Evolutionary conservation across 192 early-diverging fungal species (phyloP).

Genomic region (Gaertneriomyces semiglobifer): DNA sequence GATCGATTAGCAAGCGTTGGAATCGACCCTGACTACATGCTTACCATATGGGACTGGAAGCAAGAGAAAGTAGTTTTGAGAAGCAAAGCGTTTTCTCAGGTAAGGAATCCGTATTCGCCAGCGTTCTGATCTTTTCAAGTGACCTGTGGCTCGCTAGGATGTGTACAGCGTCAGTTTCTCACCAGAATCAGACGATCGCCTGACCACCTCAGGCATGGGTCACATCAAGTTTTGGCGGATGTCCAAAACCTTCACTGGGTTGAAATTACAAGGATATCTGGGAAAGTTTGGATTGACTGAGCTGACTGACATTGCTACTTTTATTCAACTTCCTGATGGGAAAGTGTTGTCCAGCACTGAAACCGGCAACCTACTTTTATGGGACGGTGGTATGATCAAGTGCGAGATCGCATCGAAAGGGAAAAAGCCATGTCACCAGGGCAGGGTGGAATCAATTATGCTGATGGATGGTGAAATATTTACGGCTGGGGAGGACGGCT

Average conservation of each 20-base stretch:
- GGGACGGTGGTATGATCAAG: constrained; percentile 67
- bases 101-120: constrained; percentile 1
- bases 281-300: constrained; percentile 63
- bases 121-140: background rate
- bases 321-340: constrained; percentile 58
- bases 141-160: constrained; percentile 38
- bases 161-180: constrained; percentile 54
- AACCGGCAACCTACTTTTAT: constrained; percentile 59
- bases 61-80: constrained; percentile 47
- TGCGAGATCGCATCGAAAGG: constrained; percentile 53
- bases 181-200: constrained; percentile 49
- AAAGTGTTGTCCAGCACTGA: constrained; percentile 60
- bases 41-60: constrained; percentile 63
- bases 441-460: constrained; percentile 47
- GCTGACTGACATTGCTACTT: constrained; percentile 56
- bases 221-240: constrained; percentile 69
- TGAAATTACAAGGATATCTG: constrained; percentile 60
- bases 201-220: constrained; percentile 63
- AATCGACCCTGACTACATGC: constrained; percentile 60
- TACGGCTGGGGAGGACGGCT: constrained; percentile 61
- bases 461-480: constrained; percentile 52
- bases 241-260: constrained; percentile 58
- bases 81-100: constrained; percentile 64
- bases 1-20: constrained; percentile 57
- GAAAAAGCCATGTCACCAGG: constrained; percentile 50